These are phyloP conservation scores for Ceratobasidium sp. DNA, from an alignment of 1,284 basidiomycete species.

Conservation along the genomic window DNA sequence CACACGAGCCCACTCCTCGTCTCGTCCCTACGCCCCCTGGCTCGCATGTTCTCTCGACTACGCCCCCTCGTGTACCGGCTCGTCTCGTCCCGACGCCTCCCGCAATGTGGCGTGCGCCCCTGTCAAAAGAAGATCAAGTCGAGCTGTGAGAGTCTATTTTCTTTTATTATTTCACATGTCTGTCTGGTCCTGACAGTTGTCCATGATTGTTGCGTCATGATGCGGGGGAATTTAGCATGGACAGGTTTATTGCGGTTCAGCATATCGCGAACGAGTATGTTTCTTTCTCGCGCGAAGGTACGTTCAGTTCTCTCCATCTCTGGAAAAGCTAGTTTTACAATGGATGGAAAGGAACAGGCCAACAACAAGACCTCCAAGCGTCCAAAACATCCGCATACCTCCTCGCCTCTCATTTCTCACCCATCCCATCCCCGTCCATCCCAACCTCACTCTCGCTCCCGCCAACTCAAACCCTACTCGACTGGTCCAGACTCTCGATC, in stretches of 20 bases:
- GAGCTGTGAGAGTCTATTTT: slow-evolving; percentile 22
- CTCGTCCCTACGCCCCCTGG: too few species aligned
- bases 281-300: slow-evolving; percentile 3
- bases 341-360: neutral
- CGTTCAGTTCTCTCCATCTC: neutral
- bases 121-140: slow-evolving; percentile 18
- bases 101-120: slow-evolving; percentile 12
- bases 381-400: slow-evolving; percentile 32
- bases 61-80: too few species aligned
- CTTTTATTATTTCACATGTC: neutral
- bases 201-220: too few species aligned
- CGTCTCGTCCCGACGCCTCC: neutral
- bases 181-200: too few species aligned
- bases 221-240: neutral
- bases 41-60: too few species aligned
- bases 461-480: slow-evolving; percentile 1
- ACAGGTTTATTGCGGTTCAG: slow-evolving; percentile 8
- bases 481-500: slow-evolving; percentile 20
- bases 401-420: slow-evolving; percentile 23
- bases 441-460: neutral
- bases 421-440: neutral
- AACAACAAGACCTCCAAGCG: slow-evolving; percentile 11
- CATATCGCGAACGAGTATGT: slow-evolving; percentile 34
- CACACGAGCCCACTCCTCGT: slow-evolving; percentile 1
- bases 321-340: neutral